Evolutionary conservation across 148 eudicot species (phyloP), one percentile per base, ranked within the genome.

Genomic region (Amaranthus hypochondriacus): DNA sequence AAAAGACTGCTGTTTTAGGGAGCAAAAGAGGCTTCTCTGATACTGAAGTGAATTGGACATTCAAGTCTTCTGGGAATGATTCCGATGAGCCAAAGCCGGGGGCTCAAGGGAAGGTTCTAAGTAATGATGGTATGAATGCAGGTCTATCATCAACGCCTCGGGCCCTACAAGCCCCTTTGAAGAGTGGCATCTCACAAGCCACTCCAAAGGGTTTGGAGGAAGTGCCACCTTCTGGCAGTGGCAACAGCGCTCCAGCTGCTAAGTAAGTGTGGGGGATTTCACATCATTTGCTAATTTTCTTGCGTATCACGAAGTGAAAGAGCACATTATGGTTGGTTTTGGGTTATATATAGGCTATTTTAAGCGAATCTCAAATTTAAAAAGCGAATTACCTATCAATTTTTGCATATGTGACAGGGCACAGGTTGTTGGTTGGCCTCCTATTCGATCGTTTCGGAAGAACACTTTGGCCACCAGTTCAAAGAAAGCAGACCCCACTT

Each of bases 341-440:
- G 13, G 42, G 6, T 9, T 28, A 28, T 0, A 28, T 28, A 28
- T 0, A 28, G 39, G 39, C 39, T 28, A 28, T 28, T 28, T 28
- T 28, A 28, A 28, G 39, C 39, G 39, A 28, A 28, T 28, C 39
- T 28, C 39, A 28, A 28, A 28, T 28, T 28, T 28, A 28, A 28
- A 28, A 28, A 28, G 39, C 1, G 2, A 28, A 28, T 28, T 28
- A 28, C 39, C 39, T 28, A 0, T 28, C 39, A 28, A 43, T 69
- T 74, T 51, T 74, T 65, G 8, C 4, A 64, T 63, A 54, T n/a
- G 52, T 75, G 76, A 55, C 86, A 89, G 97, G 89, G 88, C 97
- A 43, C 97, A 92, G 80, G 97, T 92, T 68, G 95, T 89, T 77
- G 97, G 97, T 69, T 92, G 97, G 97, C 97, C 97, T 59, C 97